Percentiles rank a stretch among this genome's conserved stretches.
Evolutionary conservation across 352 stramenopile species (phyloP).

Genomic region (Pythium rishiriense): DNA sequence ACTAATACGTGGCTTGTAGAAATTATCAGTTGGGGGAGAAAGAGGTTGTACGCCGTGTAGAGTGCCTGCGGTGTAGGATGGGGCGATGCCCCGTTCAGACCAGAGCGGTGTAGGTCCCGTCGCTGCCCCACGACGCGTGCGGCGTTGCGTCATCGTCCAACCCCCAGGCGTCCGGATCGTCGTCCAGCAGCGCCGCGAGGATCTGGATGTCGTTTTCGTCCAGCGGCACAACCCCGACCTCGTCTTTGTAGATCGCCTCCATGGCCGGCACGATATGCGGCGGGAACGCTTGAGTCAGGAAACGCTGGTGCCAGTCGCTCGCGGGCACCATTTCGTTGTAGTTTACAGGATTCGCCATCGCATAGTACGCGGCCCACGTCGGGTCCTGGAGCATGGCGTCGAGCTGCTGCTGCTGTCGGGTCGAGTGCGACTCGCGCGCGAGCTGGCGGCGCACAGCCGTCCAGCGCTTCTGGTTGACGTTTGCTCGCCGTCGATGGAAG

Average conservation of each 20-base stretch:
- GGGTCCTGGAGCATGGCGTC: neutral
- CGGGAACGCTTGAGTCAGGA: neutral
- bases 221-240: neutral
- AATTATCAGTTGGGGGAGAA: too few relatives aligned
- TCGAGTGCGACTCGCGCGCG: neutral
- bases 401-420: neutral
- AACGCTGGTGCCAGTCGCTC: too few relatives aligned
- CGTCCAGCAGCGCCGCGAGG: neutral
- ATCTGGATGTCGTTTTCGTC: neutral
- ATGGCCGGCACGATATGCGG: neutral
- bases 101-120: neutral
- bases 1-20: too few relatives aligned
- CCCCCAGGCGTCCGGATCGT: neutral
- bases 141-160: neutral
- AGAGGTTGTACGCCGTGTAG: too few relatives aligned
- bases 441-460: constrained; percentile 2
- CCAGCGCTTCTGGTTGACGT: constrained; percentile 26
- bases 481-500: constrained; percentile 14
- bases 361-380: neutral
- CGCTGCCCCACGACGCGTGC: neutral
- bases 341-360: too few relatives aligned
- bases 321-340: too few relatives aligned
- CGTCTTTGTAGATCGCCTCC: neutral
- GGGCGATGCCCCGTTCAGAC: neutral
- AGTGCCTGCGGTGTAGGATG: too few relatives aligned